Percentiles rank a stretch among this genome's conserved stretches.
phyloP scores from a whole-genome alignment of 78 protist species.

The Protostelium mycophagum region DNA sequence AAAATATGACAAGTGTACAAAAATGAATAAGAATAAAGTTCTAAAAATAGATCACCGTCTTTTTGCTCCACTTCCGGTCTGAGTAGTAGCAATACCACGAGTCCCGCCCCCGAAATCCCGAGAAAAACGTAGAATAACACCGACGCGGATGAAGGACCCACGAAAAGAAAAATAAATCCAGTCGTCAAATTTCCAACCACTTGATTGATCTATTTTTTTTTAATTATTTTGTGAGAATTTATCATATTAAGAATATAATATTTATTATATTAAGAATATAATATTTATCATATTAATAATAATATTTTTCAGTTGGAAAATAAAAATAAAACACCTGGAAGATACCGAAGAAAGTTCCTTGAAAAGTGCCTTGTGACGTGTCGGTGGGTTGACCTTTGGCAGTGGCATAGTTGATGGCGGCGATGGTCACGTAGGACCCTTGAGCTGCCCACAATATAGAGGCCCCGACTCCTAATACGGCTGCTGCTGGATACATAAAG shows the following conservation, averaged over 20 bases:
- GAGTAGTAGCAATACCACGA: not conserved
- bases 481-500: not conserved
- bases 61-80: not conserved
- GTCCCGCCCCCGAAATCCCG: not conserved
- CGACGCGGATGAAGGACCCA: not conserved
- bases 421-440: not conserved
- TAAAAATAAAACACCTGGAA: too few relatives aligned
- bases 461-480: not conserved
- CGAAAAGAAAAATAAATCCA: not conserved
- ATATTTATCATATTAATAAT: too few relatives aligned
- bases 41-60: not conserved
- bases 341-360: not conserved
- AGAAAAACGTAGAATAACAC: not conserved
- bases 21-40: too few relatives aligned
- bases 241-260: too few relatives aligned
- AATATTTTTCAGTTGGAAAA: too few relatives aligned
- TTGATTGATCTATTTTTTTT: not conserved
- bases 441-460: not conserved
- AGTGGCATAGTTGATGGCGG: not conserved
- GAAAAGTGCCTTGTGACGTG: not conserved
- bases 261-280: too few relatives aligned
- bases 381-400: not conserved
- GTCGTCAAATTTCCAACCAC: not conserved
- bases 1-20: too few relatives aligned
- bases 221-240: too few relatives aligned